A percentile compares a stretch with the other conserved stretches of the same genome.
Evolutionary conservation across 305 asterid genomes (phyloP).

Genomic region (Rubia balearica): DNA sequence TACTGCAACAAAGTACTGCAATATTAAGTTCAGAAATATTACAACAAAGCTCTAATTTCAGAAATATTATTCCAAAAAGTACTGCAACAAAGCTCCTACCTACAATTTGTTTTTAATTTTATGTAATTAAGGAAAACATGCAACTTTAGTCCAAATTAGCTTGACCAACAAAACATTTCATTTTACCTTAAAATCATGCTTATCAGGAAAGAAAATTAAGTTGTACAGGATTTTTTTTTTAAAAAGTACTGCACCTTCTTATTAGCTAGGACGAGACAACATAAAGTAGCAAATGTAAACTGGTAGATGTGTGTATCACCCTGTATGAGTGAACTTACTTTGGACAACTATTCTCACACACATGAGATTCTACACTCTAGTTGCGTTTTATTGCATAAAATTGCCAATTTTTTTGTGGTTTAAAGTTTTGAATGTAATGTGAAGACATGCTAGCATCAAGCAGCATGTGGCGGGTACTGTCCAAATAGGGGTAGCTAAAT

Average conservation of each 20-base stretch:
- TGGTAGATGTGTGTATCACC: not conserved
- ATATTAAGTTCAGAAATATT: no score
- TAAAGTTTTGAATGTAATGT: not conserved
- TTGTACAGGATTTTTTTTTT: no score
- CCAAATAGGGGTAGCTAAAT: conserved; percentile 34
- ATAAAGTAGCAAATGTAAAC: not conserved
- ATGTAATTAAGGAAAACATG: no score
- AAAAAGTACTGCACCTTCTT: not conserved
- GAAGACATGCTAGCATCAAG: not conserved
- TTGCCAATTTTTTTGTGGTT: not conserved
- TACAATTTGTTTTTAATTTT: no score
- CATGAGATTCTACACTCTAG: not conserved
- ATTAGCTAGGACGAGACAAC: not conserved
- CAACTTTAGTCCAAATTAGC: no score
- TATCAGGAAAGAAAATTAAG: no score
- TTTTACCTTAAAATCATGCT: no score
- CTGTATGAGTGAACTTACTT: not conserved
- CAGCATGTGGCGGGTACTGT: conserved; percentile 20
- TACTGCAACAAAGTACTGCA: no score
- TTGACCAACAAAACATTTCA: no score
- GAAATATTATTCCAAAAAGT: no score
- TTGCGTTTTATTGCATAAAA: not conserved
- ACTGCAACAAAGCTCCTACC: no score
- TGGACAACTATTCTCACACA: not conserved
- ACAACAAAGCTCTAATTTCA: no score